Evolutionary conservation across 495 filamentous ascomycete genomes (phyloP), one percentile per base, ranked within the genome.

Genomic region (Penicillium verhagenii): DNA sequence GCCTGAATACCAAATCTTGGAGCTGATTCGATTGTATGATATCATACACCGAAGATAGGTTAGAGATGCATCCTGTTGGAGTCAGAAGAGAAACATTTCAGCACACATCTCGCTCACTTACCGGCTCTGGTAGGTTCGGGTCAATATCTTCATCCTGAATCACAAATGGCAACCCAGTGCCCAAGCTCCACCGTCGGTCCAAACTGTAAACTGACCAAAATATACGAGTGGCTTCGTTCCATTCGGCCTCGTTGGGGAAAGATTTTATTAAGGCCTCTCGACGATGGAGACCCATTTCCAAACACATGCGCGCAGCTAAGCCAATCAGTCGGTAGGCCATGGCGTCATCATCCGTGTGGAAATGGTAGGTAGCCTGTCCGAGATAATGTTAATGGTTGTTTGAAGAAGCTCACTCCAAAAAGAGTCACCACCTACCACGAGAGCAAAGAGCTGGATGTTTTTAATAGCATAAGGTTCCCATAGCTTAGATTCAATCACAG

Each of bases 141-240:
- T 96, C 91, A 52, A 96, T 88, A 70, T 93, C 90, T 38, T 87
- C 81, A 60, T 96, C 91, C 57, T 90, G 87, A 37, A 91, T 79
- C 10, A 86, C 86, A 71, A 90, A 94, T 0, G 90, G 89, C 66
- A 94, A 71, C 7, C 91, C 91, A 0, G 87, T 90, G 13, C 87
- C 86, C 28, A 94, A 86, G 59, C 86, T 89, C 89, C 90, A 94
- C 16, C 91, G 76, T 18, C 89, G 73, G 63, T 96, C 91, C 48
- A 96, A 73, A 23, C 87, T 85, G 58, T 92, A 93, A 8, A 88
- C 79, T 0, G 87, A 75, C 91, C 91, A 96, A 63, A 96, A 96
- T 0, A 87, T 81, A 43, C 83, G 79, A 42, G 84, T 74, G 1
- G 85, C 81, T 40, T 79, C 75, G 26, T 75, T 69, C 44, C 87